Conservation (phyloP, 768 basidiomycete genomes). For the Tylopilus intermedius region DNA sequence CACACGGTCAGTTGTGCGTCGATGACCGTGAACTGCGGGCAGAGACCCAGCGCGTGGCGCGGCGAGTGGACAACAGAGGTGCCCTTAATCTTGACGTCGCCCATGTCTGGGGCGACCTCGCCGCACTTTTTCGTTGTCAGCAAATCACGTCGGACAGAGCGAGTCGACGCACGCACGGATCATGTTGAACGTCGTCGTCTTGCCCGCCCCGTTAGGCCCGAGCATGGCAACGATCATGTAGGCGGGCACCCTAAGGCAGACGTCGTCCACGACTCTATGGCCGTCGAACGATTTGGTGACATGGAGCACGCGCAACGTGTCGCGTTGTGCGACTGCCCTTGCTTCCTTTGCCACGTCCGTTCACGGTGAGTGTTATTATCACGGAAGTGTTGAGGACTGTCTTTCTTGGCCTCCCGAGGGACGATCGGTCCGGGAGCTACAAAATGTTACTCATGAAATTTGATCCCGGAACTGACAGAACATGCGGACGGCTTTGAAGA, state of each 20-base stretch:
- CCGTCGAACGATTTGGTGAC: constrained; percentile 57
- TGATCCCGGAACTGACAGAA: constrained; percentile 19
- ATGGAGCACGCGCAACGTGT: constrained; percentile 57
- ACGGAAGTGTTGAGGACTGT: constrained; percentile 19
- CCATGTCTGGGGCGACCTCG: constrained; percentile 59
- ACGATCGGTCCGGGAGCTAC: constrained; percentile 27
- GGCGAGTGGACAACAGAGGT: constrained; percentile 63
- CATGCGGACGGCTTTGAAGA: constrained; percentile 28
- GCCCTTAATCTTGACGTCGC: constrained; percentile 65
- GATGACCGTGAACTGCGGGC: constrained; percentile 82
- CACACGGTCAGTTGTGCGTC: constrained; percentile 73
- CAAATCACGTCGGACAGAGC: not conserved
- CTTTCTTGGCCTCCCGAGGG: constrained; percentile 25
- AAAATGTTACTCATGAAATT: not conserved
- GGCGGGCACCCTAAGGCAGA: constrained; percentile 59
- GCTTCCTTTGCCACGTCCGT: constrained; percentile 57
- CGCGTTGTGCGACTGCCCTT: constrained; percentile 41
- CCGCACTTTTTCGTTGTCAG: constrained; percentile 43
- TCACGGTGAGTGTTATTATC: constrained; percentile 7
- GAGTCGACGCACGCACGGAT: no score
- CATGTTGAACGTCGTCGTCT: no score
- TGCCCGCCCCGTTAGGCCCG: no score
- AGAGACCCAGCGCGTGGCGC: constrained; percentile 68
- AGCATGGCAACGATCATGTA: constrained; percentile 61
- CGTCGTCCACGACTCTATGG: constrained; percentile 64